These are phyloP conservation scores for Trametes coccinea DNA, from an alignment of 768 basidiomycete genomes.

Conservation along the genomic window DNA sequence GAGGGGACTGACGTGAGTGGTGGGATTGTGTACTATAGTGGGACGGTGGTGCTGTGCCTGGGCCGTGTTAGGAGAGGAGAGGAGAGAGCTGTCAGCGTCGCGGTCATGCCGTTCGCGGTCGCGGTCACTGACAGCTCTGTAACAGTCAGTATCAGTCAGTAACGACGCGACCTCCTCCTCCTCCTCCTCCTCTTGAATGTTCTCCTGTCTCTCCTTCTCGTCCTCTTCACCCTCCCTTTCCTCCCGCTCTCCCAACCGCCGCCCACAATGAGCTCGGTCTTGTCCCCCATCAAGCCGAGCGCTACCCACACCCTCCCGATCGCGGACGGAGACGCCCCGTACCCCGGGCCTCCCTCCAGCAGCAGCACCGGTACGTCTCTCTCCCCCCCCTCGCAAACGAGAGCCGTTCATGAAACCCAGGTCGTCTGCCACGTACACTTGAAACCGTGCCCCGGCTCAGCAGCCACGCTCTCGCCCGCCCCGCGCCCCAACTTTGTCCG, in stretches of 20 bases:
- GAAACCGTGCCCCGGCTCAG: background rate
- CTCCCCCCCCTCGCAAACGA: background rate
- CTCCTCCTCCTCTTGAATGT: background rate
- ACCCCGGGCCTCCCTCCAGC: background rate
- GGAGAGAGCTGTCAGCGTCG: background rate
- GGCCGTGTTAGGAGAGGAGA: background rate
- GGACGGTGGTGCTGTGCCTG: background rate
- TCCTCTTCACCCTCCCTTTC: background rate
- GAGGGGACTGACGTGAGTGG: background rate
- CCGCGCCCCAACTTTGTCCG: constrained; percentile 30
- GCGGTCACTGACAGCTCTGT: too few relatives aligned
- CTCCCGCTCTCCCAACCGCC: background rate
- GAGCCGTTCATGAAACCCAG: background rate
- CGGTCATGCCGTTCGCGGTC: too few relatives aligned
- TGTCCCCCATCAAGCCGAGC: constrained; percentile 6
- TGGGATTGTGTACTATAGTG: background rate
- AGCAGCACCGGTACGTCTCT: constrained; percentile 10
- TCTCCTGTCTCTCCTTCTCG: background rate
- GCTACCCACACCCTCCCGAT: constrained; percentile 1
- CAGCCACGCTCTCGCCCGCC: constrained; percentile 11
- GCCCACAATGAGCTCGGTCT: constrained; percentile 16
- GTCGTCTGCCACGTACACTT: background rate
- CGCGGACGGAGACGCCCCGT: background rate
- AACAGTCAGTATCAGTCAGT: background rate
- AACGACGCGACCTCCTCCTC: background rate